Evolutionary conservation across 2,329 filamentous ascomycete genomes (phyloP), one percentile per base, ranked within the genome.

Genomic region (Sporothrix schenckii): DNA sequence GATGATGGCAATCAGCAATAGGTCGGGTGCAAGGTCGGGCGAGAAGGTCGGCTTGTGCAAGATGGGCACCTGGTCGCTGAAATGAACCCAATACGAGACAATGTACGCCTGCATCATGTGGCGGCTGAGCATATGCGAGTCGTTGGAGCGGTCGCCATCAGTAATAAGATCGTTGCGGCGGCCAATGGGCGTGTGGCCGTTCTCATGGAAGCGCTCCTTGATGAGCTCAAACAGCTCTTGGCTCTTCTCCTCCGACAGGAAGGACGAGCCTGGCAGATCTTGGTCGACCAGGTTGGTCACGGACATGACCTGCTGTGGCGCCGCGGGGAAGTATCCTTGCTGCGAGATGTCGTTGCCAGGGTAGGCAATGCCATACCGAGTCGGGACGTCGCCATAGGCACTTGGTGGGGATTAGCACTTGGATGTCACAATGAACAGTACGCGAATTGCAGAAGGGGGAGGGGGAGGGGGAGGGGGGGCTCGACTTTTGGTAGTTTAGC

Each of bases 41-140:
- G 89, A 91, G 79, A 98, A 99, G 0, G 94, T 97, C 4, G 95
- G 93, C 77, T 94, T 93, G 80, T 99, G 95, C 63, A 98, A 83
- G 72, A 99, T 97, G 1, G 95, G 95, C 73, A 98, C 85, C 78
- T 98, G 95, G 69, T 94, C 91, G 79, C 95, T 96, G 77, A 97
- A 97, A 79, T 97, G 91, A 68, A 91, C 86, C 95, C 95, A 99
- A 79, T 96, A 99, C 1, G 93, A 97, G 13, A 89, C 87, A 74
- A 97, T 93, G 77, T 97, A 98, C 3, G 90, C 91, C 80, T 97
- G 93, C 91, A 98, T 96, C 92, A 97, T 97, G 76, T 91, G 89
- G 76, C 94, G 85, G 79, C 94, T 97, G 72, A 98, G 82, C 83
- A 90, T 86, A 72, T 90, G 88, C 30, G 82, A 80, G 68, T 87